Base-by-base conservation (phyloP, 148 eudicot genomes). In the Pharnaceum exiguum region DNA sequence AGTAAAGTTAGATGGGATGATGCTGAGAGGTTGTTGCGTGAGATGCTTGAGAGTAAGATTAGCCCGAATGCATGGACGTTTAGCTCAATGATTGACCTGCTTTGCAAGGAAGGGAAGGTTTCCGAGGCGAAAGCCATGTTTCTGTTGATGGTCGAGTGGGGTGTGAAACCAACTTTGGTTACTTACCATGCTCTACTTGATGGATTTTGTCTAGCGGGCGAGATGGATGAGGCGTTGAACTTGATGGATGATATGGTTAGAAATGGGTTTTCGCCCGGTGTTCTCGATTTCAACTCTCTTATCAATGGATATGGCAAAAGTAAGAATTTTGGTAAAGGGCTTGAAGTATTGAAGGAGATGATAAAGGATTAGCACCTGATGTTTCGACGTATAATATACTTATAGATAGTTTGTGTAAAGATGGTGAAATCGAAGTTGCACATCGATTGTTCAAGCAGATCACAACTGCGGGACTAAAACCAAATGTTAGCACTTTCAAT, bases 61-160 rank as follows among this genome's bases (percentile, higher is more conserved):
- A 23, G 43, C 22, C 42, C 19, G 10, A 60, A 67, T 62, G 45
- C 48, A 62, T 19, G 71, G 51, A 62, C 76, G 29, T 71, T 61
- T 35, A 66, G 42, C 5, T 39, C 36, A 31, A 52, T 75, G 49
- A 67, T 71, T 29, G 66, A 70, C 51, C 75, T 71, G 38, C 57
- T 53, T 31, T 70, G 52, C 55, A 68, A 59, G 56, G 46, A 24
- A 28, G 32, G 60, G 42, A 60, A 55, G 49, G 19, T 55, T 4
- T 48, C 32, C 29, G 62, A 50, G 46, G 81, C 73, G 8, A 37
- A 57, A 25, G 32, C n/a, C 26, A 30, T 68, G 9, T 59, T 63
- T 17, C 47, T 35, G 40, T 58, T 38, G 5, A 67, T 67, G 73
- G 26, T 38, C 5, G 1, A 6, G 32, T 42, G 46, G 36, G 73